Conservation (phyloP, 192 early-diverging fungal species). For the Umbelopsis sp. region DNA sequence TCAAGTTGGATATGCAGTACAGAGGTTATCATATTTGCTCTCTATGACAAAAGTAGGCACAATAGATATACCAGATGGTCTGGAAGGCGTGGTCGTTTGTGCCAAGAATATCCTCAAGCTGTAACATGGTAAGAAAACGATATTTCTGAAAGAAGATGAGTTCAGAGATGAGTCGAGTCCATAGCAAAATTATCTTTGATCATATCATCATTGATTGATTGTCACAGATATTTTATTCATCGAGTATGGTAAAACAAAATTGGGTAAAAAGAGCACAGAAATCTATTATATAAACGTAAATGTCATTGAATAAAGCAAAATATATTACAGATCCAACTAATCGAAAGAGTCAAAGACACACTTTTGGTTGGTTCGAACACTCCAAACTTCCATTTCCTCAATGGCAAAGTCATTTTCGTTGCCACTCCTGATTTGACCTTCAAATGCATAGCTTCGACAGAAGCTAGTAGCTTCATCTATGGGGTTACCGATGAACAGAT, state of each 20-base stretch:
- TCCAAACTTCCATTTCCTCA: constrained; percentile 20
- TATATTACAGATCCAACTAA: background rate
- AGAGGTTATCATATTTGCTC: background rate
- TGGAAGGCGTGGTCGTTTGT: background rate
- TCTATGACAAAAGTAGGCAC: background rate
- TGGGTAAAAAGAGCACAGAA: background rate
- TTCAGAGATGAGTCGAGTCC: too few relatives aligned
- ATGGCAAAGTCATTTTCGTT: constrained; percentile 19
- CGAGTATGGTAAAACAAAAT: background rate
- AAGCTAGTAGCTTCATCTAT: constrained; percentile 22
- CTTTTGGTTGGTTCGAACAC: background rate
- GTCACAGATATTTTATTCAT: too few relatives aligned
- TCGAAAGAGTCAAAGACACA: background rate
- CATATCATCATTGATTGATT: too few relatives aligned
- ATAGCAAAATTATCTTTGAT: too few relatives aligned
- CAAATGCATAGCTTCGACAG: constrained; percentile 18
- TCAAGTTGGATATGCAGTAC: background rate
- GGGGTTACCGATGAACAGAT: constrained; percentile 14
- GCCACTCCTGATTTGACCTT: constrained; percentile 10
- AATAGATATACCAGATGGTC: background rate
- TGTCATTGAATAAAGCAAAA: background rate
- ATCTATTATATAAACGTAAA: too few relatives aligned
- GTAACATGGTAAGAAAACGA: background rate
- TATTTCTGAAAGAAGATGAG: too few relatives aligned
- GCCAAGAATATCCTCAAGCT: background rate